Evolutionary conservation across 2,329 filamentous ascomycete species (phyloP).

Genomic region (Aureobasidium sp.): DNA sequence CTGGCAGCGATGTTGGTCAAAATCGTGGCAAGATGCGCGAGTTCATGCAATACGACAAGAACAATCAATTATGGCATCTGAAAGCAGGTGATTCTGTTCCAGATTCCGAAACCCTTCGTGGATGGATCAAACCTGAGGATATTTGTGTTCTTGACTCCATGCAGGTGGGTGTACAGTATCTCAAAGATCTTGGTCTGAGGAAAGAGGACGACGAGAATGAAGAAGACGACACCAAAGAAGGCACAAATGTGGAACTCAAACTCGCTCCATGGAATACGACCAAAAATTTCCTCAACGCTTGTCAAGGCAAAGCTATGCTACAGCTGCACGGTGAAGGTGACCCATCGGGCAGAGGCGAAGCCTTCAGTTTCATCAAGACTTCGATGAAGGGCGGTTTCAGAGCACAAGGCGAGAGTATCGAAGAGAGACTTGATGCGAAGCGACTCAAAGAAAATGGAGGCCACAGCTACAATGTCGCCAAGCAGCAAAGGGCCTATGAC

Average conservation of each 20-base stretch:
- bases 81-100: constrained; percentile 65
- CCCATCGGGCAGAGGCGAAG: constrained; percentile 85
- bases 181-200: constrained; percentile 85
- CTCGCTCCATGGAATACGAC: constrained; percentile 95
- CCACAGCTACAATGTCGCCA: constrained; percentile 95
- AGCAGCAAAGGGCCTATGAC: constrained; percentile 87
- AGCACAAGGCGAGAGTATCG: constrained; percentile 79
- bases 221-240: constrained; percentile 56
- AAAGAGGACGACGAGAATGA: constrained; percentile 57
- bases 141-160: constrained; percentile 92
- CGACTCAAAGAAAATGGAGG: constrained; percentile 63
- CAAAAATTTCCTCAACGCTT: constrained; percentile 92
- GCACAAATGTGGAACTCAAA: constrained; percentile 75
- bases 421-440: constrained; percentile 79
- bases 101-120: constrained; percentile 71
- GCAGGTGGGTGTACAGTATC: constrained; percentile 87
- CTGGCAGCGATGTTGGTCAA: constrained; percentile 87
- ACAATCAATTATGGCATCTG: constrained; percentile 83
- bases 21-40: constrained; percentile 96
- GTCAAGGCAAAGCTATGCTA: constrained; percentile 92
- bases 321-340: constrained; percentile 91
- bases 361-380: constrained; percentile 94
- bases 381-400: constrained; percentile 99
- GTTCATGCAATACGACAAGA: constrained; percentile 84
- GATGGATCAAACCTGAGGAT: constrained; percentile 91